Evolutionary conservation across 805 yeast species (phyloP).

Genomic region (Blastobotrys robertii): DNA sequence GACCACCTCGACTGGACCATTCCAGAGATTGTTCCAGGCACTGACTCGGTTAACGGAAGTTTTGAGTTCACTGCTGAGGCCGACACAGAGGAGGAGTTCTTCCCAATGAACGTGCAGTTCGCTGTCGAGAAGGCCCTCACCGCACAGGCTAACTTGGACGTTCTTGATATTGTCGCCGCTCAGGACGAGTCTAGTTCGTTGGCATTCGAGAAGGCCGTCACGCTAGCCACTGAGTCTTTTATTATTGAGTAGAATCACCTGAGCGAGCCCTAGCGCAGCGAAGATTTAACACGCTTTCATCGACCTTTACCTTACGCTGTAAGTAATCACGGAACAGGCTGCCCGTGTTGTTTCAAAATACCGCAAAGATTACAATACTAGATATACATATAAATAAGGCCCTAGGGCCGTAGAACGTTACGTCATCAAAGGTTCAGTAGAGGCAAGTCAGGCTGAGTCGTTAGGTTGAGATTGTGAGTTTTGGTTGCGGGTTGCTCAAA

Average conservation of each 20-base stretch:
- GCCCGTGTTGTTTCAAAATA: no score
- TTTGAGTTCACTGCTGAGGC: constrained; percentile 73
- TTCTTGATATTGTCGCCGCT: constrained; percentile 45
- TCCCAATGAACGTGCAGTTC: constrained; percentile 77
- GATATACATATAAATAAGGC: no score
- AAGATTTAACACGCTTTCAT: no score
- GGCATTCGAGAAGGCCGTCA: constrained; percentile 54
- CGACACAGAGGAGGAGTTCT: constrained; percentile 69
- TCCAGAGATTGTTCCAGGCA: constrained; percentile 41
- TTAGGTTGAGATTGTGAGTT: no score
- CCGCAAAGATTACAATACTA: no score
- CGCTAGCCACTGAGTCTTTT: constrained; percentile 30
- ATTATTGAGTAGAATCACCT: constrained; percentile 13
- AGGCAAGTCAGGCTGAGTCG: no score
- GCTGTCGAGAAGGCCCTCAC: constrained; percentile 29
- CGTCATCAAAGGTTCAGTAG: no score
- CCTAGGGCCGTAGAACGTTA: no score
- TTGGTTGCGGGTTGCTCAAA: no score
- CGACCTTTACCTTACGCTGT: no score
- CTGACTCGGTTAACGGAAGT: constrained; percentile 48
- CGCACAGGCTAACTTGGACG: constrained; percentile 57
- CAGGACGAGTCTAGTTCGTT: constrained; percentile 44
- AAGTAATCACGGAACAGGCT: no score
- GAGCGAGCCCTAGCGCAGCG: no score
- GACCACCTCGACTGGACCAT: constrained; percentile 65